Base-by-base conservation (phyloP, 257 asterid genomes). In the Cynanchum wilfordii region DNA sequence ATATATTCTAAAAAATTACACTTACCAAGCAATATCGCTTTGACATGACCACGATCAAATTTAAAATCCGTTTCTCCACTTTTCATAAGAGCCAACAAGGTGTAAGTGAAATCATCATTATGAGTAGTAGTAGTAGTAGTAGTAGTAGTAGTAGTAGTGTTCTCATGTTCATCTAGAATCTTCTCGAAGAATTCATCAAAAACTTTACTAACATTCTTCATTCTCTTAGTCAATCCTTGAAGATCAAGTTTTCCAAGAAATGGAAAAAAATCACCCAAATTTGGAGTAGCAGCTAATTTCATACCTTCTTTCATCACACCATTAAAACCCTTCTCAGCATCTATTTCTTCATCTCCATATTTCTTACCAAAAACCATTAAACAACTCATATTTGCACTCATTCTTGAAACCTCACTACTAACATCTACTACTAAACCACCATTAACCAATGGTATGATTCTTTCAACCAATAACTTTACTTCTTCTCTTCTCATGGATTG, bases 11-110 rank as follows among this genome's bases (percentile, higher is more conserved):
- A n/a, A n/a, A n/a, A n/a, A n/a, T n/a, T n/a, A n/a, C n/a, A n/a
- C 67, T 72, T 60, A 29, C 76, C 33, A 45, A 45, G 33, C 51
- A 72, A 42, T 16, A 75, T 25, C 5, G 69, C 68, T 75, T 75
- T 75, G 6, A 75, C 50, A 42, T 68, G 68, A 1, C 62, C 9
- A 17, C 68, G 73, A 67, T 75, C 74, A 44, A 75, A 65, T 52
- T 54, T 33, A 25, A 67, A 75, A n/a, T 67, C 73, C 15, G 40
- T 16, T 40, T 68, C 49, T 7, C 68, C 60, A 20, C 69, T 55
- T 56, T 75, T 64, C 69, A 67, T 68, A 17, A 66, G 30, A 17
- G 4, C 66, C 51, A 65, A 52, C 17, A 74, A 49, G 47, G 58
- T 40, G 56, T 52, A 59, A 24, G 59, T 60, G 22, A 74, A 52